Conservation (phyloP, 306 rosid species). For the Quercus glauca region DNA sequence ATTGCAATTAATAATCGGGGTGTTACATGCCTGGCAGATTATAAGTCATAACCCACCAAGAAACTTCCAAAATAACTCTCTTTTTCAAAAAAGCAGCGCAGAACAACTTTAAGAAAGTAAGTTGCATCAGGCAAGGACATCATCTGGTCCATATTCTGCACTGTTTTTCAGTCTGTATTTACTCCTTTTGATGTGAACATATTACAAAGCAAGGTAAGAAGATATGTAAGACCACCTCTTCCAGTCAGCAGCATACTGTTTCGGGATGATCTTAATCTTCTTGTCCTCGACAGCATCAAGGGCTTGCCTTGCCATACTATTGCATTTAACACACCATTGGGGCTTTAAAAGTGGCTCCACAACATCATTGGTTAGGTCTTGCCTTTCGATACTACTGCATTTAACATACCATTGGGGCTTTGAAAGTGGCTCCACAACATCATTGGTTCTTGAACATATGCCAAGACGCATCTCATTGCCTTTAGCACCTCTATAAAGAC, state of each 20-base stretch:
- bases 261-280: slow-evolving; percentile 64
- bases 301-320: slow-evolving; percentile 60
- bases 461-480: slow-evolving; percentile 96
- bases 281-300: slow-evolving; percentile 74
- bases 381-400: slow-evolving; percentile 60
- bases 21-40: slow-evolving; percentile 17
- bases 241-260: slow-evolving; percentile 88
- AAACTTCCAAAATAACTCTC: not conserved
- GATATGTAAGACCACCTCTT: slow-evolving; percentile 40
- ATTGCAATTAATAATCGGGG: no score
- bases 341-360: slow-evolving; percentile 94
- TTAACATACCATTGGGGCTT: slow-evolving; percentile 91
- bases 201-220: not conserved
- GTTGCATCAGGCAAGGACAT: not conserved
- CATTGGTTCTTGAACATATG: slow-evolving; percentile 85
- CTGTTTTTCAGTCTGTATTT: not conserved
- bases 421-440: slow-evolving; percentile 90
- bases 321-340: slow-evolving; percentile 82
- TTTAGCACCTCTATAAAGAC: slow-evolving; percentile 76
- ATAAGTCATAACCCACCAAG: not conserved
- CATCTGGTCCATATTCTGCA: not conserved
- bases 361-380: slow-evolving; percentile 89
- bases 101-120: not conserved
- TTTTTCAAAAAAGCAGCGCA: not conserved
- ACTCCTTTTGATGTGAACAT: not conserved